A percentile compares a stretch with the other conserved stretches of the same genome.
Conservation (phyloP, 192 early-diverging fungal species). For the Rhizophagus prolifer region DNA sequence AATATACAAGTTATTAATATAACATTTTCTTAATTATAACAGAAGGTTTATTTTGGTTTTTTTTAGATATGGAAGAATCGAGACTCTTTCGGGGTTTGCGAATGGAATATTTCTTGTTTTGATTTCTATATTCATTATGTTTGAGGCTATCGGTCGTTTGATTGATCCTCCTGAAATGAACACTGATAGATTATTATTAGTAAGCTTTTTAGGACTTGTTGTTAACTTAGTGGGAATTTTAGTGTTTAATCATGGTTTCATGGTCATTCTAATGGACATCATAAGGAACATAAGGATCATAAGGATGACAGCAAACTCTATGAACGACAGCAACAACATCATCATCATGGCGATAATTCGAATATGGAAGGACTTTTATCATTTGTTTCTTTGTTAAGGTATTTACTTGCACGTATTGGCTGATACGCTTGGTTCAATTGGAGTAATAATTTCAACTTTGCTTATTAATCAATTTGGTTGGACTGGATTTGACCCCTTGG, state of each 20-base stretch:
- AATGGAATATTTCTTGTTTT: slow-evolving; percentile 90
- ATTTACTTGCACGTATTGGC: slow-evolving; percentile 94
- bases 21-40: slow-evolving; percentile 1
- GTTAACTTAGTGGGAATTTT: slow-evolving; percentile 94
- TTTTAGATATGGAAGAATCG: slow-evolving; percentile 82
- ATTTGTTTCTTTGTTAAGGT: slow-evolving; percentile 38
- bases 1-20: slow-evolving; percentile 7
- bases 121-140: slow-evolving; percentile 86
- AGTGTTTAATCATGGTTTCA: slow-evolving; percentile 81
- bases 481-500: slow-evolving; percentile 94
- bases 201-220: slow-evolving; percentile 85
- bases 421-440: slow-evolving; percentile 92
- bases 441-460: slow-evolving; percentile 92
- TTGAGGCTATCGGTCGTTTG: slow-evolving; percentile 88
- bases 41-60: neutral
- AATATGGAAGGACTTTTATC: slow-evolving; percentile 72
- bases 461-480: slow-evolving; percentile 88
- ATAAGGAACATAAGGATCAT: slow-evolving; percentile 55
- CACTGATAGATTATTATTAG: slow-evolving; percentile 79
- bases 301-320: slow-evolving; percentile 25
- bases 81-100: slow-evolving; percentile 88
- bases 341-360: slow-evolving; percentile 58
- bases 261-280: slow-evolving; percentile 59
- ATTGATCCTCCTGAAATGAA: slow-evolving; percentile 84
- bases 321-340: slow-evolving; percentile 31